Evolutionary conservation across 78 protist genomes (phyloP).

Genomic region (Dictyostelium capitatum): DNA sequence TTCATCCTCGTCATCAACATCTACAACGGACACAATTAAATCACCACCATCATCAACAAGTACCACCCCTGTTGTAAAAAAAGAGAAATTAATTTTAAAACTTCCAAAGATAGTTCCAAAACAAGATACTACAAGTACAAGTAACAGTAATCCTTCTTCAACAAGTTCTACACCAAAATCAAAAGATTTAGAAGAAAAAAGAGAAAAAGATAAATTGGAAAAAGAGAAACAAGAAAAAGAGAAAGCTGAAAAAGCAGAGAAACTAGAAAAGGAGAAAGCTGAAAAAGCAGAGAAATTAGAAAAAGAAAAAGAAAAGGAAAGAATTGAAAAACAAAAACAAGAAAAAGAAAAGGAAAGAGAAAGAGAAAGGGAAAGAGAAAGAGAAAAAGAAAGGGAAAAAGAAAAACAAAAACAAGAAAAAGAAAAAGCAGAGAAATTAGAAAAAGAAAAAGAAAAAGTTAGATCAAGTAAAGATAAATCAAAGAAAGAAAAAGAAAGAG

Average conservation of each 20-base stretch:
- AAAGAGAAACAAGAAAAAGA: neutral
- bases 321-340: neutral
- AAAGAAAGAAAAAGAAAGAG: neutral
- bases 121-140: neutral
- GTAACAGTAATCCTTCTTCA: neutral
- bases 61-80: constrained; percentile 1
- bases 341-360: neutral
- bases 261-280: neutral
- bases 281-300: neutral
- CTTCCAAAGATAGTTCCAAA: neutral
- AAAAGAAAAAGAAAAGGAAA: constrained; percentile 4
- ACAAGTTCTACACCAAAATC: constrained; percentile 5
- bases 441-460: neutral
- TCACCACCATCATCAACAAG: constrained; percentile 1
- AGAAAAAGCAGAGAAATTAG: neutral
- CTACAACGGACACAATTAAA: neutral
- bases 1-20: neutral
- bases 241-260: neutral
- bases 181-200: constrained; percentile 10
- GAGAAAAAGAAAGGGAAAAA: neutral
- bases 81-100: constrained; percentile 23
- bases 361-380: neutral
- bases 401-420: neutral
- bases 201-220: neutral
- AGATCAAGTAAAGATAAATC: neutral